These are phyloP conservation scores for Boletus sp. DNA, from an alignment of 1,284 basidiomycete species.

Conservation along the genomic window DNA sequence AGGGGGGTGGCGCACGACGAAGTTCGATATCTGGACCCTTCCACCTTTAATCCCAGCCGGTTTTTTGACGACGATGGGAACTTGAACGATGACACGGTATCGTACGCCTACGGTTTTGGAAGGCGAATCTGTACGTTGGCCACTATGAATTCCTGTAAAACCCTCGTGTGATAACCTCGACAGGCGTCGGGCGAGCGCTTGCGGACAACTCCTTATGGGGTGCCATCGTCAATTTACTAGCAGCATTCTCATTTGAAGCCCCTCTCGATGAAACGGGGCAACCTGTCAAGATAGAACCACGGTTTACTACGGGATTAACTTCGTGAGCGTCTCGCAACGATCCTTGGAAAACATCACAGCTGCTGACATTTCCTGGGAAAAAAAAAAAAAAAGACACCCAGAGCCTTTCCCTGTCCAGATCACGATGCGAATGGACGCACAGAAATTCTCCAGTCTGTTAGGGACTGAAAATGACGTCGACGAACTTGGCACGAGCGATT, in stretches of 20 bases:
- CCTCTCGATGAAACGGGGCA: conserved; percentile 7
- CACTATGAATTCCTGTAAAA: too few species aligned
- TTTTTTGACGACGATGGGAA: conserved; percentile 11
- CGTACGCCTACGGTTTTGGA: conserved; percentile 11
- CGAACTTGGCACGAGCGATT: neutral
- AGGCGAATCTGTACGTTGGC: conserved; percentile 8
- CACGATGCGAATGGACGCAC: neutral
- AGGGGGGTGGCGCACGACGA: conserved; percentile 18
- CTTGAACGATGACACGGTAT: conserved; percentile 13
- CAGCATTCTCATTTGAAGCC: conserved; percentile 8
- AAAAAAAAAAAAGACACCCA: conserved; percentile 3
- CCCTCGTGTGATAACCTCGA: neutral
- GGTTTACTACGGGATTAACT: conserved; percentile 3
- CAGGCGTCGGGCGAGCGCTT: conserved; percentile 6
- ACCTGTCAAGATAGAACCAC: conserved; percentile 3
- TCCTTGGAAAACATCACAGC: neutral
- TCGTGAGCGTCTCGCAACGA: conserved; percentile 3
- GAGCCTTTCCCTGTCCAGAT: conserved; percentile 1
- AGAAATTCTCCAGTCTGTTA: neutral
- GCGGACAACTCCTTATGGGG: conserved; percentile 8
- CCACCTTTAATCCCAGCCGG: conserved; percentile 10
- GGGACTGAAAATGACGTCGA: neutral
- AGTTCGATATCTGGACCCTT: conserved; percentile 9
- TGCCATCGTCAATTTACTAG: conserved; percentile 5
- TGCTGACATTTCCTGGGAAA: neutral